A percentile compares a stretch with the other conserved stretches of the same genome.
Conservation (phyloP, 129 eudicot species). For the Escallonia herrerae region DNA sequence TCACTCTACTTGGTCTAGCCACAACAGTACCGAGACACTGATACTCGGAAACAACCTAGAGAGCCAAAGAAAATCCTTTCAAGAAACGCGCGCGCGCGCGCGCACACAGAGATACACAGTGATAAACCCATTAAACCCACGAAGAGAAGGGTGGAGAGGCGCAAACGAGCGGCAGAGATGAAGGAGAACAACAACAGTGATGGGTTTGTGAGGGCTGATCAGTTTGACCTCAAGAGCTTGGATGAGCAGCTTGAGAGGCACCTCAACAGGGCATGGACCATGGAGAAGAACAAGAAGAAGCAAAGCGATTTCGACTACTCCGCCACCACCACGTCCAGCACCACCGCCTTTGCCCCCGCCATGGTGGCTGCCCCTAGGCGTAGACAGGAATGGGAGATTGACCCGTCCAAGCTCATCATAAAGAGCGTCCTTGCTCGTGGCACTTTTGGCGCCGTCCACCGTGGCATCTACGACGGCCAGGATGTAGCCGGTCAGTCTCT, state of each 20-base stretch:
- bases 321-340: constrained; percentile 19
- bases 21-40: background rate
- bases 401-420: constrained; percentile 70
- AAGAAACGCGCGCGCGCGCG: background rate
- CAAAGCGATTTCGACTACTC: constrained; percentile 18
- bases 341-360: constrained; percentile 10
- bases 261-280: constrained; percentile 52
- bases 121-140: background rate
- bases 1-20: background rate
- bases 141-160: background rate
- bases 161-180: constrained; percentile 13
- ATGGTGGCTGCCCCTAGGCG: constrained; percentile 15
- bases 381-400: constrained; percentile 90
- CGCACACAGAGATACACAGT: background rate
- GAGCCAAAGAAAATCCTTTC: background rate
- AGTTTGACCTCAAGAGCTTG: constrained; percentile 86
- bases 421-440: constrained; percentile 86
- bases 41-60: background rate
- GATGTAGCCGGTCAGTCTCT: constrained; percentile 83
- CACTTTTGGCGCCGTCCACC: constrained; percentile 93
- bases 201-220: constrained; percentile 94
- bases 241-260: constrained; percentile 94
- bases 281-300: constrained; percentile 54
- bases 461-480: constrained; percentile 82
- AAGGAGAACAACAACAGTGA: constrained; percentile 46